Percentiles rank a stretch among this genome's conserved stretches.
Conservation (phyloP, 805 yeast genomes). For the Candida verbasci region DNA sequence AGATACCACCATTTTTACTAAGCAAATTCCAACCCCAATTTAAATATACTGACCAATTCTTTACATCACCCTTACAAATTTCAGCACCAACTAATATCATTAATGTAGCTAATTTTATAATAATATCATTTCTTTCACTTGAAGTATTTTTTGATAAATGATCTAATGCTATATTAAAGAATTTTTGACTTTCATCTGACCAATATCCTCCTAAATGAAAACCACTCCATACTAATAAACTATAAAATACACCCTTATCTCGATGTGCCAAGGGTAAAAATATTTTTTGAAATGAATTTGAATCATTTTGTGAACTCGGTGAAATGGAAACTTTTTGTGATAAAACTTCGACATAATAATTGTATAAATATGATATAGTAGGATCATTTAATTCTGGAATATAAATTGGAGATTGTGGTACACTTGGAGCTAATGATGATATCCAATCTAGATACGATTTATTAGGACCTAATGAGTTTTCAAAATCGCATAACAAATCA, state of each 20-base stretch:
- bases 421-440: conserved; percentile 18
- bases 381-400: conserved; percentile 26
- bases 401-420: conserved; percentile 21
- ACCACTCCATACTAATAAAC: conserved; percentile 53
- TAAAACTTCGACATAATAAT: conserved; percentile 45
- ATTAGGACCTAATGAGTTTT: conserved; percentile 2
- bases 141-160: conserved; percentile 21
- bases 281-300: conserved; percentile 48
- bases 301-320: conserved; percentile 38
- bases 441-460: conserved; percentile 7
- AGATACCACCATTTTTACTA: conserved; percentile 58
- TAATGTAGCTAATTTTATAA: conserved; percentile 57
- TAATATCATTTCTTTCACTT: conserved; percentile 27
- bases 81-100: conserved; percentile 74
- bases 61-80: conserved; percentile 77
- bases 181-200: conserved; percentile 46
- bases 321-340: conserved; percentile 43
- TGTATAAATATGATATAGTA: conserved; percentile 38
- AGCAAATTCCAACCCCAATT: conserved; percentile 64
- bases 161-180: conserved; percentile 43
- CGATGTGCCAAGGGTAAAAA: conserved; percentile 53
- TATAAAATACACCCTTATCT: conserved; percentile 48
- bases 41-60: conserved; percentile 66
- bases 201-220: conserved; percentile 45
- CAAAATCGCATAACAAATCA: conserved; percentile 4